These are phyloP conservation scores for Ceriops zippeliana DNA, from an alignment of 345 rosid genomes.

Conservation along the genomic window DNA sequence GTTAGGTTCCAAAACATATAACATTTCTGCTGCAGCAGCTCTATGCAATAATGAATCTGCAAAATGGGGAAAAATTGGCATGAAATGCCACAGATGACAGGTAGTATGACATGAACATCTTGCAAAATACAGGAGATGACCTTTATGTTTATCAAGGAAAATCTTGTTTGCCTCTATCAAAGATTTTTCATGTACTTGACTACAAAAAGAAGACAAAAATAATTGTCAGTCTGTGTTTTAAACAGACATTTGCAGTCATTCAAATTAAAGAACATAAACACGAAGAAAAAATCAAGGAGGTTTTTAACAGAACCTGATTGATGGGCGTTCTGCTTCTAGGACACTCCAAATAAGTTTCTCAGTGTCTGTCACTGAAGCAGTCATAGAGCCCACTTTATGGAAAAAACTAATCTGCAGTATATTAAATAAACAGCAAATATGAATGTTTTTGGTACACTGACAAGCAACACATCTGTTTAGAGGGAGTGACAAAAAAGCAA, in stretches of 20 bases:
- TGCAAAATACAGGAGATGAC: constrained; percentile 28
- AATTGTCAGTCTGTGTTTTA: not conserved
- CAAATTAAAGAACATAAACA: not conserved
- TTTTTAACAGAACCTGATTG: constrained; percentile 54
- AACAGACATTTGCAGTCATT: not conserved
- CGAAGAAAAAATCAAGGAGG: not conserved
- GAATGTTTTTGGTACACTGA: constrained; percentile 8
- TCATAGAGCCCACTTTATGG: constrained; percentile 57
- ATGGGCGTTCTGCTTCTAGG: constrained; percentile 81
- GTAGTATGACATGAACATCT: not conserved
- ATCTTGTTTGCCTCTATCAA: constrained; percentile 66
- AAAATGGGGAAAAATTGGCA: constrained; percentile 7
- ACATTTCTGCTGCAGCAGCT: constrained; percentile 90
- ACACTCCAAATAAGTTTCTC: constrained; percentile 89
- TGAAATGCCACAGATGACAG: not conserved
- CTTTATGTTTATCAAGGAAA: constrained; percentile 75
- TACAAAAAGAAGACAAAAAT: constrained; percentile 24
- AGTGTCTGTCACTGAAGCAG: constrained; percentile 58
- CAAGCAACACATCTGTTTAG: not conserved
- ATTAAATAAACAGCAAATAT: constrained; percentile 4
- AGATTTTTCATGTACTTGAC: constrained; percentile 79
- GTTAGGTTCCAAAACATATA: constrained; percentile 58
- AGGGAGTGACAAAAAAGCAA: not conserved
- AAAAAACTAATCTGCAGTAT: constrained; percentile 74
- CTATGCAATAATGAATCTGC: constrained; percentile 93